Percentiles rank a stretch among this genome's conserved stretches.
Conservation (phyloP, 106 monocot species). For the Hemerocallis citrina region DNA sequence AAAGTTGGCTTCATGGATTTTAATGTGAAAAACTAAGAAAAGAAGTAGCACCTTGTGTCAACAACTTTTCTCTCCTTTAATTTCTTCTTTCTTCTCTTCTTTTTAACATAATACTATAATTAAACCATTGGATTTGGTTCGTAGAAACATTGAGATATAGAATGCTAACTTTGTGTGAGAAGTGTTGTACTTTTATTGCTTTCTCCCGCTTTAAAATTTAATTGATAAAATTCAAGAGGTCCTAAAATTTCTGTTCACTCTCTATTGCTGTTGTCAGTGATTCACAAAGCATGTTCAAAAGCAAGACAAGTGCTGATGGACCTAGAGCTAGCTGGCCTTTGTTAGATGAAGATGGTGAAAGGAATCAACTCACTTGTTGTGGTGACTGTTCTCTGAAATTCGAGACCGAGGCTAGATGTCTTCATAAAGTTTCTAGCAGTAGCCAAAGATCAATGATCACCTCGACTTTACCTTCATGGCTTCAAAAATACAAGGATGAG, state of each 20-base stretch:
- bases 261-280: slow-evolving; percentile 9
- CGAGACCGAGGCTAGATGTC: slow-evolving; percentile 18
- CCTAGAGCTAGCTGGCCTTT: slow-evolving; percentile 13
- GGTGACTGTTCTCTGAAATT: slow-evolving; percentile 25
- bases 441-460: slow-evolving; percentile 11
- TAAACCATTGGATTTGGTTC: slow-evolving; percentile 3
- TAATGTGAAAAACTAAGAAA: no score
- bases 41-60: slow-evolving; percentile 8
- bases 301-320: slow-evolving; percentile 23
- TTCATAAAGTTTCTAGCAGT: slow-evolving; percentile 10
- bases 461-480: slow-evolving; percentile 64
- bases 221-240: no score
- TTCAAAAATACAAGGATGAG: slow-evolving; percentile 45
- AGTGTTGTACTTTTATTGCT: no score
- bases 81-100: slow-evolving; percentile 6
- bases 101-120: neutral
- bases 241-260: slow-evolving; percentile 14
- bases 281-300: slow-evolving; percentile 17
- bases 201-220: neutral
- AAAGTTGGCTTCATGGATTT: slow-evolving; percentile 9
- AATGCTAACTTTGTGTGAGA: neutral
- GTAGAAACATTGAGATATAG: neutral
- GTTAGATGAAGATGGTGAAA: slow-evolving; percentile 5
- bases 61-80: neutral
- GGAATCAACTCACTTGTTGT: slow-evolving; percentile 23